Percentiles rank a stretch among this genome's conserved stretches.
Evolutionary conservation across 257 asterid species (phyloP).

Genomic region (Schizonepeta tenuifolia): DNA sequence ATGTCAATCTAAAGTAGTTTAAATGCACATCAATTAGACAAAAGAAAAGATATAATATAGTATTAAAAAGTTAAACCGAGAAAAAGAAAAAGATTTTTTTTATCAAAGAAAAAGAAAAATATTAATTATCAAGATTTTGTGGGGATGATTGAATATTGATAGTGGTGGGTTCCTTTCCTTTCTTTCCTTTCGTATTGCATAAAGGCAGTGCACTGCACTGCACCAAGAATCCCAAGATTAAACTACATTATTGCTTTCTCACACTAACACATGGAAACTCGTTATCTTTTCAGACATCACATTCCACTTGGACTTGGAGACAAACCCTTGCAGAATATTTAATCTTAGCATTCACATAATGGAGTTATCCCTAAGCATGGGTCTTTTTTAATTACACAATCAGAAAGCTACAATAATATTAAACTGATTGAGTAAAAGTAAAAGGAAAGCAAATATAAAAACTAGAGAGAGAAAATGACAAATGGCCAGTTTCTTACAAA

Average conservation of each 20-base stretch:
- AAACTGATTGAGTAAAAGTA: not conserved
- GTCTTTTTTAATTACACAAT: not conserved
- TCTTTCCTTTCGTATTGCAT: not conserved
- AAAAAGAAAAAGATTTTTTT: not conserved
- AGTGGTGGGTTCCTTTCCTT: slow-evolving; percentile 28
- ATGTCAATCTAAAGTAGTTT: slow-evolving; percentile 20
- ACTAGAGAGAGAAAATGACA: slow-evolving; percentile 38
- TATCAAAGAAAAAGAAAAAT: not conserved
- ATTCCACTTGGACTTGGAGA: slow-evolving; percentile 4
- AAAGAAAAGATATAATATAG: not conserved
- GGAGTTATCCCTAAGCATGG: not conserved
- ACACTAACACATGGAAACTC: slow-evolving; percentile 37
- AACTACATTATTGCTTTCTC: not conserved
- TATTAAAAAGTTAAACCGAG: slow-evolving; percentile 3
- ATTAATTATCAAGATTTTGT: slow-evolving; percentile 32
- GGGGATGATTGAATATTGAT: slow-evolving; percentile 19
- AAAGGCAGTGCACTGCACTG: slow-evolving; percentile 18
- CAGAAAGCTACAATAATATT: slow-evolving; percentile 15
- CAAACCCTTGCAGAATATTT: not conserved
- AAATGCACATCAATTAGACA: slow-evolving; percentile 1
- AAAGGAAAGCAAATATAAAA: slow-evolving; percentile 2
- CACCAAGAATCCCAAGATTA: slow-evolving; percentile 43
- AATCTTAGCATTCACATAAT: slow-evolving; percentile 7
- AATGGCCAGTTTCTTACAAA: slow-evolving; percentile 50
- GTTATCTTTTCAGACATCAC: slow-evolving; percentile 25